These are phyloP conservation scores for Nissolia schottii DNA, from an alignment of 306 rosid genomes.

Conservation along the genomic window DNA sequence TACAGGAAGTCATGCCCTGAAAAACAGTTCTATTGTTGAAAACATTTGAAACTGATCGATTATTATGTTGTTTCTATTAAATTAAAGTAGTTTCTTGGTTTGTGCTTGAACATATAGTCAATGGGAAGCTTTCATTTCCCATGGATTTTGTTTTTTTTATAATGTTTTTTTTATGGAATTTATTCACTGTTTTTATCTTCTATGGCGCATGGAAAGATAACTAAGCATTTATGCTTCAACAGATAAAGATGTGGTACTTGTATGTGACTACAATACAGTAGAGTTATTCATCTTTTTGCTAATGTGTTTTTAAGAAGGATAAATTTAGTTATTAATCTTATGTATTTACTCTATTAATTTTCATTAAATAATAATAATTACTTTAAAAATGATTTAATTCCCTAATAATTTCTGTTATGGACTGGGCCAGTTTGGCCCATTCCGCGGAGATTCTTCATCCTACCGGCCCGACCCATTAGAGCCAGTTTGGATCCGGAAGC, in stretches of 20 bases:
- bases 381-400: neutral
- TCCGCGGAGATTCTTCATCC: too few species aligned
- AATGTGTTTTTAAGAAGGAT: neutral
- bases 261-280: neutral
- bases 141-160: neutral
- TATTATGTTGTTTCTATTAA: neutral
- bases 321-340: neutral
- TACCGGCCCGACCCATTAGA: too few species aligned
- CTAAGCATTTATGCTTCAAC: slow-evolving; percentile 20
- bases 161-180: neutral
- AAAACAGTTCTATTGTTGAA: neutral
- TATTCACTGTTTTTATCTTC: neutral
- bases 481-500: too few species aligned
- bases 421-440: too few species aligned
- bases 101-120: neutral
- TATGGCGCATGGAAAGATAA: neutral
- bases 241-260: slow-evolving; percentile 15
- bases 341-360: neutral
- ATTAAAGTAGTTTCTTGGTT: neutral
- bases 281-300: neutral
- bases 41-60: neutral
- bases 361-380: neutral
- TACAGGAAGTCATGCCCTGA: neutral
- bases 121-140: slow-evolving; percentile 14
- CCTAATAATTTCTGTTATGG: too few species aligned